A percentile compares a stretch with the other conserved stretches of the same genome.
Evolutionary conservation across 352 stramenopile species (phyloP).

Genomic region (Phytophthora megakarya): DNA sequence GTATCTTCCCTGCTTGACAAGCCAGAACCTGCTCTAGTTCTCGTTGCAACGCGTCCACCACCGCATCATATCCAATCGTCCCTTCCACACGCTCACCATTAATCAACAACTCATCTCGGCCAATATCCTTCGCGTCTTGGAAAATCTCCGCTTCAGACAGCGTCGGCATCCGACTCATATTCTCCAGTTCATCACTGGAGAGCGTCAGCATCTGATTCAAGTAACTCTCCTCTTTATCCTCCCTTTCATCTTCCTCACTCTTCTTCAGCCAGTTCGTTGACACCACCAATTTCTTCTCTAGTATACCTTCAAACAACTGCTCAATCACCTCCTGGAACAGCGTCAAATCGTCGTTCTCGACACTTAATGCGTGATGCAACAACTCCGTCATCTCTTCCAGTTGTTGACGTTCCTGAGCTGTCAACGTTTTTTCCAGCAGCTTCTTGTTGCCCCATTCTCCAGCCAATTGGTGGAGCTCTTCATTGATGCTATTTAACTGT

Average conservation of each 20-base stretch:
- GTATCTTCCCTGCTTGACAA: constrained; percentile 32
- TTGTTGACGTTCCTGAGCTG: constrained; percentile 17
- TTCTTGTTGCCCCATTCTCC: constrained; percentile 41
- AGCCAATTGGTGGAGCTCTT: constrained; percentile 32
- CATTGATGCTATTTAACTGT: constrained; percentile 4
- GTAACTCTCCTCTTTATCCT: constrained; percentile 32
- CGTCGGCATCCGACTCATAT: constrained; percentile 16
- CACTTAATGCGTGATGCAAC: constrained; percentile 45
- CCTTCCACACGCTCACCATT: constrained; percentile 57
- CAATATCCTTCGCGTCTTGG: constrained; percentile 83
- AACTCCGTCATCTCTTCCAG: constrained; percentile 47
- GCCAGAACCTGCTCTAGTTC: constrained; percentile 48
- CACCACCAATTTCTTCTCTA: constrained; percentile 41
- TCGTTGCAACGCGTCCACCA: constrained; percentile 51
- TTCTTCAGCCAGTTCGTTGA: constrained; percentile 51
- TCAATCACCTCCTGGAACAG: constrained; percentile 67
- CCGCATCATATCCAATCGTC: constrained; percentile 60
- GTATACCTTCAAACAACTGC: constrained; percentile 50
- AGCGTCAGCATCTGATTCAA: constrained; percentile 43
- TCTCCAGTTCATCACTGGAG: constrained; percentile 4
- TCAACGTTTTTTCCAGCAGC: constrained; percentile 20
- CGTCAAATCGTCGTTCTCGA: constrained; percentile 38
- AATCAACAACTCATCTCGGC: constrained; percentile 73
- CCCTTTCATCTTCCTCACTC: neutral
- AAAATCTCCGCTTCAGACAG: constrained; percentile 65